Conservation (phyloP, 192 early-diverging fungal species). For the Backusella morwellensis region DNA sequence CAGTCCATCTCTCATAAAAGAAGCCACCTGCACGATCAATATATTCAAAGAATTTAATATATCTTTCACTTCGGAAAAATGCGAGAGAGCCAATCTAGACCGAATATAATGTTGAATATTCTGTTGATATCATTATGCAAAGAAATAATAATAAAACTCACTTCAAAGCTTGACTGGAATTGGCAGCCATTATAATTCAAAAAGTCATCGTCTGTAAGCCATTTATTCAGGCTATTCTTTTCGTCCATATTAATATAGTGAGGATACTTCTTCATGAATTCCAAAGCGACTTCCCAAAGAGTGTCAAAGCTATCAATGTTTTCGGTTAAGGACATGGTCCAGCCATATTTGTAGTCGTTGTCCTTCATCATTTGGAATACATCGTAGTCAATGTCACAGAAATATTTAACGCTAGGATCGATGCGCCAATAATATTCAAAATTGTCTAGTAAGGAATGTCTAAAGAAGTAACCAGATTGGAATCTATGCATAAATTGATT, state of each 20-base stretch:
- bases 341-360: conserved; percentile 68
- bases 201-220: conserved; percentile 46
- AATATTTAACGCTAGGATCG: conserved; percentile 71
- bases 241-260: conserved; percentile 31
- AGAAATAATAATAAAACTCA: not conserved
- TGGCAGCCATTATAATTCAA: conserved; percentile 67
- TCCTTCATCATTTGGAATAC: conserved; percentile 70
- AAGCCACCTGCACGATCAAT: conserved; percentile 48
- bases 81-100: conserved; percentile 54
- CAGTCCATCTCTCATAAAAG: conserved; percentile 11
- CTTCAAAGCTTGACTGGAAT: conserved; percentile 75
- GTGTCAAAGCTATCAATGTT: conserved; percentile 53
- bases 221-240: conserved; percentile 25
- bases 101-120: not conserved
- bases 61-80: conserved; percentile 50
- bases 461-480: conserved; percentile 65
- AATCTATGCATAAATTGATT: conserved; percentile 24
- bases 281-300: conserved; percentile 53
- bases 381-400: conserved; percentile 71
- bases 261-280: conserved; percentile 50
- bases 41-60: conserved; percentile 56
- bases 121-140: not conserved
- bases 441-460: conserved; percentile 54
- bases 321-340: conserved; percentile 63
- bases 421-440: conserved; percentile 73